Evolutionary conservation across 2,329 filamentous ascomycete species (phyloP).

Genomic region (Alternaria incomplexa): DNA sequence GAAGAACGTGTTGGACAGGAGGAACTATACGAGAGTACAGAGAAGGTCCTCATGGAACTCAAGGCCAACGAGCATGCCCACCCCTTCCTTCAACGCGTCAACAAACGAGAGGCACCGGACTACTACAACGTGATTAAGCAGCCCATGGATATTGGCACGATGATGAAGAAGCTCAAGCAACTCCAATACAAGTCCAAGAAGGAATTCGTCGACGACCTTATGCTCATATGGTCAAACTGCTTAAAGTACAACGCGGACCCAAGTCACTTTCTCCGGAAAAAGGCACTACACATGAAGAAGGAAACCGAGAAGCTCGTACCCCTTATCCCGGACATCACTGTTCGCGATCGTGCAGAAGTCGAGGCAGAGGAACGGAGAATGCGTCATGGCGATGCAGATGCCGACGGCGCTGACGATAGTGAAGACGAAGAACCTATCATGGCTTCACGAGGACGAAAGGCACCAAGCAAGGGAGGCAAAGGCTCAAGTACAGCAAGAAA

Average conservation of each 20-base stretch:
- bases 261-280: conserved; percentile 84
- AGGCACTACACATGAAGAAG: conserved; percentile 95
- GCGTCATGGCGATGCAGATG: conserved; percentile 79
- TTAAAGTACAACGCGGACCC: conserved; percentile 93
- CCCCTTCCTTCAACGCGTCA: conserved; percentile 92
- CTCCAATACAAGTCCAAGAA: conserved; percentile 70
- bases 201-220: conserved; percentile 92
- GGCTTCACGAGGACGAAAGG: conserved; percentile 91
- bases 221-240: conserved; percentile 97
- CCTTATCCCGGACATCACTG: conserved; percentile 89
- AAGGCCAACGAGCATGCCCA: conserved; percentile 98
- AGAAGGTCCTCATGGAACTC: conserved; percentile 95
- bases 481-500: conserved; percentile 70
- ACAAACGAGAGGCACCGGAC: conserved; percentile 95
- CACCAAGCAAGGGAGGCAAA: conserved; percentile 77
- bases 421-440: conserved; percentile 95
- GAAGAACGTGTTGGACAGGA: conserved; percentile 98
- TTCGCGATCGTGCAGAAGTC: conserved; percentile 90
- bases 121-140: conserved; percentile 94
- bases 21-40: conserved; percentile 93
- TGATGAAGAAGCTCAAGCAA: conserved; percentile 95
- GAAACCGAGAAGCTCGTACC: conserved; percentile 97
- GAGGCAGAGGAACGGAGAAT: conserved; percentile 76
- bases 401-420: conserved; percentile 86
- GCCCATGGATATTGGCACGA: conserved; percentile 95